Evolutionary conservation across 108 stramenopile genomes (phyloP), one percentile per base, ranked within the genome.

Genomic region (Nitzschia putrida): DNA sequence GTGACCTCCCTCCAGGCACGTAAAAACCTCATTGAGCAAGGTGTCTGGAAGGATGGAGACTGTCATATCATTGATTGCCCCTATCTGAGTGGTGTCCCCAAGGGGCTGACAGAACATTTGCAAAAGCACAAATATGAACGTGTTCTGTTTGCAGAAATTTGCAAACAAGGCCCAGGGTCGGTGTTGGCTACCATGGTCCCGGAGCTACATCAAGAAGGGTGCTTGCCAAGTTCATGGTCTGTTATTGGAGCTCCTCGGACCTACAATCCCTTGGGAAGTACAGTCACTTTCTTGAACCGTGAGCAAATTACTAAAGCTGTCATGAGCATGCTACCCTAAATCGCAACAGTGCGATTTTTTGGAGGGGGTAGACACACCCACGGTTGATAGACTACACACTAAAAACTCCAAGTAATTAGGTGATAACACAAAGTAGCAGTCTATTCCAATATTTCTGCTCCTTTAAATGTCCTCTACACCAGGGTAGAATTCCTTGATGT

Each of bases 121-220:
- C 25, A 59, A 5, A 20, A 63, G 22, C 29, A 34, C 1, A 16
- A 49, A 18, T 89, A 94, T 58, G 63, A 78, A 3, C 22, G 55
- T 23, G 82, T 92, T 39, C 64, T 95, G 39, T 95, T 95, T 77
- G 90, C 91, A 43, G 94, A 95, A 73, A 76, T 92, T 25, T 92
- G 91, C 74, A 95, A 95, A 71, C 81, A 88, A 71, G 89, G 89
- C 18, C 89, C 89, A 11, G 87, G 87, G 13, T 87, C 88, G 13
- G 71, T 84, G 10, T 71, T 91, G 63, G 77, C 84, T 34, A 74
- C 66, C 24, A 88, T 85, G 66, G 69, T 85, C 23, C 73, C 77
- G 43, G 41, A 57, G 10, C 77, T 94, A 47, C 80, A 94, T 9
- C 61, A 75, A 26, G 52, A 72, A 8, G 43, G 63, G 10, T 42